Conservation (phyloP, 805 yeast species). For the Kregervanrija fluxuum region DNA sequence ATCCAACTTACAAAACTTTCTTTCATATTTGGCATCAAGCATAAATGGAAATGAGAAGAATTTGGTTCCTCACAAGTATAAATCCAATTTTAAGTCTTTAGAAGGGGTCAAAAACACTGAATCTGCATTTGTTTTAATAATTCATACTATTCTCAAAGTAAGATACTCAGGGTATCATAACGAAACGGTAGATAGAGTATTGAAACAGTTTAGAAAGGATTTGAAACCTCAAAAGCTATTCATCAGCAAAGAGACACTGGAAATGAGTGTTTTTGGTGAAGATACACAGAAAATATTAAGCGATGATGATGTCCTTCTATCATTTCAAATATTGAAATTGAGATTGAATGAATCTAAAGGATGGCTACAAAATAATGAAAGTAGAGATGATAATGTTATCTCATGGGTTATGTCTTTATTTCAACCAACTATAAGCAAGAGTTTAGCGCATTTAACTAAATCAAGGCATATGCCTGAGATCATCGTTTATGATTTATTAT, state of each 20-base stretch:
- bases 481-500: conserved; percentile 23
- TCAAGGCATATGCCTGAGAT: conserved; percentile 17
- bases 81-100: conserved; percentile 9
- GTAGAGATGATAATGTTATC: conserved; percentile 15
- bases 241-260: conserved; percentile 4
- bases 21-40: conserved; percentile 2
- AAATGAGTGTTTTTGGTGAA: conserved; percentile 1
- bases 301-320: conserved; percentile 7
- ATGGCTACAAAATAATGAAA: conserved; percentile 14
- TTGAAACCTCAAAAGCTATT: conserved; percentile 3
- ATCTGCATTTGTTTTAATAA: conserved; percentile 17
- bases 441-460: conserved; percentile 13
- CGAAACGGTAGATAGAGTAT: neutral
- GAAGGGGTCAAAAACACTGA: conserved; percentile 17
- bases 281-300: conserved; percentile 1
- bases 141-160: conserved; percentile 13
- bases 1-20: conserved; percentile 9
- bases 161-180: conserved; percentile 10
- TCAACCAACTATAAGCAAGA: conserved; percentile 13
- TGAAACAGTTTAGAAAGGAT: neutral
- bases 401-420: conserved; percentile 25
- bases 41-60: no score
- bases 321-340: conserved; percentile 15
- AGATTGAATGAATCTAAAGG: conserved; percentile 15
- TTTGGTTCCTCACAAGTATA: neutral